Conservation (phyloP, 768 basidiomycete genomes). For the Neoboletus brunneissimus region DNA sequence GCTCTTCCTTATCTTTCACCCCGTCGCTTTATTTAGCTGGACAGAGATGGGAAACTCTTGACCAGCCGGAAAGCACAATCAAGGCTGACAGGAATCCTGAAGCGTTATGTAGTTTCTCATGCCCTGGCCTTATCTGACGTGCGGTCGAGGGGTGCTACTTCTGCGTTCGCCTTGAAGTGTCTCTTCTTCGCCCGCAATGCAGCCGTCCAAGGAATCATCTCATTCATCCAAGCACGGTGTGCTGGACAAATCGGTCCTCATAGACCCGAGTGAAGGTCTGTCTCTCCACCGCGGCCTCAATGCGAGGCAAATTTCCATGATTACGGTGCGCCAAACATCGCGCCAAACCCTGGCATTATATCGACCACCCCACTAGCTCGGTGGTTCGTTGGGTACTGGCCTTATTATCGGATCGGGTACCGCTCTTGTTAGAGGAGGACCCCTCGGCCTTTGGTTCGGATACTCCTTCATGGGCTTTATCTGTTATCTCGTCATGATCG, state of each 20-base stretch:
- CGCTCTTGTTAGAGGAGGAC: constrained; percentile 53
- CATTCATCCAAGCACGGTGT: neutral
- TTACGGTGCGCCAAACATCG: constrained; percentile 38
- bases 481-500: constrained; percentile 59
- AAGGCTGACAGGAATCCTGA: neutral
- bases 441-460: constrained; percentile 43
- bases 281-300: constrained; percentile 49
- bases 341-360: neutral
- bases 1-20: neutral
- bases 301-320: constrained; percentile 54
- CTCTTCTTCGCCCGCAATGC: neutral
- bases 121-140: neutral
- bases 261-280: constrained; percentile 36
- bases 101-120: neutral
- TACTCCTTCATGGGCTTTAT: constrained; percentile 51
- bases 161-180: neutral
- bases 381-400: constrained; percentile 53
- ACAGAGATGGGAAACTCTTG: neutral
- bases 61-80: neutral
- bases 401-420: constrained; percentile 60
- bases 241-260: constrained; percentile 15
- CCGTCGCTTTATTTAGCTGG: constrained; percentile 4
- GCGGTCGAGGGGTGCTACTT: neutral
- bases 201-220: neutral
- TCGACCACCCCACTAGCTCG: constrained; percentile 32